phyloP scores from a whole-genome alignment of 23 red algal genomes.

The Cyanidioschyzon merolae region DNA sequence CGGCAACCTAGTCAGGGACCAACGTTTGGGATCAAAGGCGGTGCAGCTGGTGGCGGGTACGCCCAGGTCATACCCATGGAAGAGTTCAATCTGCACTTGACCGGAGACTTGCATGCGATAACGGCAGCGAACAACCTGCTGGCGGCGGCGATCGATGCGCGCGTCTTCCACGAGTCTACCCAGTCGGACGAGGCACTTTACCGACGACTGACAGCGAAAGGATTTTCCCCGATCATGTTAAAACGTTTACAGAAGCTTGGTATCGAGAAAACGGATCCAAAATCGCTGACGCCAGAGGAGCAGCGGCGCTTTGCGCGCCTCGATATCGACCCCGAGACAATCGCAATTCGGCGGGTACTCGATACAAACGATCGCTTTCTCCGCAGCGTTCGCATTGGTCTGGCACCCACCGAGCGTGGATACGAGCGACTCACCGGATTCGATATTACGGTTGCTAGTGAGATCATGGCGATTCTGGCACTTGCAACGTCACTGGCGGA shows the following conservation, averaged over 20 bases:
- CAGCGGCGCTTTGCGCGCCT: constrained; percentile 62
- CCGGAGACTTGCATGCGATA: constrained; percentile 94
- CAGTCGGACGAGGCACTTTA: constrained; percentile 88
- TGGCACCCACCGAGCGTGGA: constrained; percentile 52
- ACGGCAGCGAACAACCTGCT: constrained; percentile 86
- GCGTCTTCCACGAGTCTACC: constrained; percentile 85
- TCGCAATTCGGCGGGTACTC: constrained; percentile 83
- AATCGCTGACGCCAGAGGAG: constrained; percentile 58
- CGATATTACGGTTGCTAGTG: constrained; percentile 94
- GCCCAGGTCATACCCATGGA: constrained; percentile 98
- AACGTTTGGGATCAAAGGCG: constrained; percentile 95
- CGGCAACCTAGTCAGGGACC: constrained; percentile 94
- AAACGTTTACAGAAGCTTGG: constrained; percentile 75
- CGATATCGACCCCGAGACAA: constrained; percentile 79
- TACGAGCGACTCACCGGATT: constrained; percentile 52
- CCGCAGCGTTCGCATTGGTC: constrained; percentile 52
- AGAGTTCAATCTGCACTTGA: constrained; percentile 94
- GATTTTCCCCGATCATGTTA: constrained; percentile 58
- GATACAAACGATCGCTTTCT: constrained; percentile 94
- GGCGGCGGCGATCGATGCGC: constrained; percentile 82
- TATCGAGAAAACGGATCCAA: constrained; percentile 58
- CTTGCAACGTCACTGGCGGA: constrained; percentile 66
- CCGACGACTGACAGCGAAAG: constrained; percentile 60
- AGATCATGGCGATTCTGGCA: constrained; percentile 98
- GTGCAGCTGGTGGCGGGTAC: constrained; percentile 93